Base-by-base conservation (phyloP, 495 filamentous ascomycete genomes). In the Aspergillus taichungensis region DNA sequence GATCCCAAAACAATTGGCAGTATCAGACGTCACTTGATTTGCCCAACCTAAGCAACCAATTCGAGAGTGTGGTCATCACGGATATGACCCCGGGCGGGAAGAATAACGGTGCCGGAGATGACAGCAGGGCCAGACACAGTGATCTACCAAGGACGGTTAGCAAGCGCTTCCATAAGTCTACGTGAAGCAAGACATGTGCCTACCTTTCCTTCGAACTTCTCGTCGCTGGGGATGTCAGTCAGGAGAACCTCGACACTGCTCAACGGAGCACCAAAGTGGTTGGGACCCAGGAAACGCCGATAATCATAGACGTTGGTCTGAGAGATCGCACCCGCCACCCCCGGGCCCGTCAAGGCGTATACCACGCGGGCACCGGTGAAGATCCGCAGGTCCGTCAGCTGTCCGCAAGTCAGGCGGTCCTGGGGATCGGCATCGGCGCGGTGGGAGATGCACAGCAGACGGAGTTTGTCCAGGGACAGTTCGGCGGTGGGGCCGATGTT, bases 271-370 rank as follows among this genome's bases (percentile, higher is more conserved):
- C 92, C 94, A 57, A 96, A 94, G 64, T 95, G 89, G 31, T 74
- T 78, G 31, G 67, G 47, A 56, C 76, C 54, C 12, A 47, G 11
- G 40, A 75, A 66, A 12, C 80, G 72, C 34, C 90, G 69, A 58
- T 99, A 97, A 57, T 99, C 92, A 53, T 87, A 91, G 30, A 88
- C 73, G 47, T 84, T 78, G 8, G 87, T 92, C 65, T 97, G 90
- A 3, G 78, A 63, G 12, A 90, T 78, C 1, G 92, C 85, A 14
- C 92, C 92, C 5, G 89, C 91, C 14, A 96, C 83, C 28, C 77
- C 75, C 6, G 90, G 69, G 3, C 86, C 82, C 37, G 88, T 86
- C 28, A 97, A 72, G 0, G 88, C 88, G 64, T 95, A 95, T 13
- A 94, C 73, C 38, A 95, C 72, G 30, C 88, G 79, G 8, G 88